Conservation (phyloP, 768 basidiomycete species). For the Mycena indigotica region DNA sequence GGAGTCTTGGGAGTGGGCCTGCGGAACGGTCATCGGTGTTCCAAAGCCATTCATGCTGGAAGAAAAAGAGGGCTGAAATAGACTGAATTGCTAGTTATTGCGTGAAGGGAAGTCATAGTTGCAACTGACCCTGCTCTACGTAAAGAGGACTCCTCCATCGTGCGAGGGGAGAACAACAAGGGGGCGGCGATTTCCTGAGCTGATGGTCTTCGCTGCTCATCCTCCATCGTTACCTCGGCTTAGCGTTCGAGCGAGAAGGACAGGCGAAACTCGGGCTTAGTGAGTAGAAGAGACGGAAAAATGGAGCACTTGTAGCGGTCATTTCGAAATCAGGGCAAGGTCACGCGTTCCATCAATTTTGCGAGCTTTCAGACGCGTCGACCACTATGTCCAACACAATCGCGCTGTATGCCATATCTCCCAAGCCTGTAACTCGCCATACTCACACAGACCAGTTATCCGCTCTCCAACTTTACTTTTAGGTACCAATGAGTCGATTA, state of each 20-base stretch:
- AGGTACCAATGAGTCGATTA: slow-evolving; percentile 63
- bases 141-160: slow-evolving; percentile 42
- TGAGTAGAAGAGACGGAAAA: background rate
- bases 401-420: slow-evolving; percentile 41
- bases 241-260: background rate
- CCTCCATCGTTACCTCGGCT: background rate
- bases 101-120: slow-evolving; percentile 17
- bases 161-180: slow-evolving; percentile 25
- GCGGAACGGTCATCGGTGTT: slow-evolving; percentile 19
- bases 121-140: slow-evolving; percentile 57
- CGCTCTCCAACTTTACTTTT: slow-evolving; percentile 90
- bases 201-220: slow-evolving; percentile 9
- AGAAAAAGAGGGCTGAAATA: slow-evolving; percentile 47
- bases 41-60: slow-evolving; percentile 21
- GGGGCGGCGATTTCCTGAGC: slow-evolving; percentile 18
- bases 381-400: slow-evolving; percentile 54
- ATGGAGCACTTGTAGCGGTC: background rate
- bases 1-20: slow-evolving; percentile 57
- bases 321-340: background rate
- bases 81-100: slow-evolving; percentile 30
- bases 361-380: slow-evolving; percentile 1
- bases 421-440: background rate
- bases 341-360: background rate
- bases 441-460: slow-evolving; percentile 55
- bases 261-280: background rate